Evolutionary conservation across 106 monocot genomes (phyloP).

Genomic region (Dioscorea zingiberensis): DNA sequence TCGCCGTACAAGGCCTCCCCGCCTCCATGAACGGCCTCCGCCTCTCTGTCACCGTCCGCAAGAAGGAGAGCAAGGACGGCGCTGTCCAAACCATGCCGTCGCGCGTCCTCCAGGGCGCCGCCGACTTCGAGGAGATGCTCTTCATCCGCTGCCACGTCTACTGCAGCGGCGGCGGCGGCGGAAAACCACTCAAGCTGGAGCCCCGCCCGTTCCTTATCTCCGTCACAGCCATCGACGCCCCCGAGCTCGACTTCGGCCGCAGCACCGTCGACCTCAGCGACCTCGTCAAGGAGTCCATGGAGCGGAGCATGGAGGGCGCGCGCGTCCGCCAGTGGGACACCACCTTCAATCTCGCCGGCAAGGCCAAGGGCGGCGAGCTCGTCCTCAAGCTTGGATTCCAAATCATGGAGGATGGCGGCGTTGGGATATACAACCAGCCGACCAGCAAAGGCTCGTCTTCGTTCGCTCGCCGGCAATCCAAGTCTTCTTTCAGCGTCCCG

Average conservation of each 20-base stretch:
- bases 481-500: conserved; percentile 72
- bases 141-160: conserved; percentile 79
- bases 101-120: conserved; percentile 60
- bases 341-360: conserved; percentile 55
- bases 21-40: conserved; percentile 92
- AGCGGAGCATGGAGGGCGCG: conserved; percentile 48
- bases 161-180: conserved; percentile 65
- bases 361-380: conserved; percentile 82
- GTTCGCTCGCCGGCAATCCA: conserved; percentile 53
- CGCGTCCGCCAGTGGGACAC: conserved; percentile 69
- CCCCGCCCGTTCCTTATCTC: conserved; percentile 54
- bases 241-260: conserved; percentile 74
- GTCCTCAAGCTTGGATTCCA: conserved; percentile 79
- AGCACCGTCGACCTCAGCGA: conserved; percentile 55
- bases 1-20: conserved; percentile 54
- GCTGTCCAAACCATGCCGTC: conserved; percentile 88
- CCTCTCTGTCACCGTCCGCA: conserved; percentile 60
- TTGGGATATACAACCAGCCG: conserved; percentile 46
- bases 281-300: conserved; percentile 80
- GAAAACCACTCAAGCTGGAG: conserved; percentile 71
- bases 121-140: conserved; percentile 85
- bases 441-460: background rate
- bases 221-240: conserved; percentile 63
- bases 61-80: conserved; percentile 85
- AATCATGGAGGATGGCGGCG: conserved; percentile 87